Evolutionary conservation across 2,329 filamentous ascomycete species (phyloP), one percentile per base, ranked within the genome.

Genomic region (Fusarium tuaranense): DNA sequence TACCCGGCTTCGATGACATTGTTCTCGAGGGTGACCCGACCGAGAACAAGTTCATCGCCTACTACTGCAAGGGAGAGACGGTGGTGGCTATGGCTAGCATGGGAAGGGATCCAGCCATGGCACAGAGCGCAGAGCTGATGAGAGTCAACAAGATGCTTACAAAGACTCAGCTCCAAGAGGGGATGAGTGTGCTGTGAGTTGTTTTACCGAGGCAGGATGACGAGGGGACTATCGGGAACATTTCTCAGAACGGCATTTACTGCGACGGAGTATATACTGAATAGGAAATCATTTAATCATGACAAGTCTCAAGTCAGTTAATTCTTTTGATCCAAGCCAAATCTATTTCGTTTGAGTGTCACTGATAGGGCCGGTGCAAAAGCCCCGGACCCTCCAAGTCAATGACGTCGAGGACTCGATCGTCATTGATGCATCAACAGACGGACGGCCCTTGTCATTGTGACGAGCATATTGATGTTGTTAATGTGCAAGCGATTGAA

Each of bases 81-180:
- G 92, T 98, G 2, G 94, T 98, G 14, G 97, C 97, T 0, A 93
- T 98, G 78, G 95, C 95, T 0, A 96, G 91, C 68, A 98, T 98
- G 95, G 92, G 93, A 74, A 92, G 91, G 84, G 97, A 99, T 82
- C 97, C 97, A 0, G 90, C 94, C 66, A 95, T 98, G 93, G 85
- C 86, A 2, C 94, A 98, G 84, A 89, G 89, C 62, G 93, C 94
- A 2, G 94, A 97, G 86, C 85, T 98, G 84, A 97, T 98, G 94
- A 88, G 92, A 70, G 86, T 91, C 73, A 91, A 91, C 41, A 93
- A 91, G 83, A 98, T 98, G 95, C 92, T 94, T 1, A 88, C 86
- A 64, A 98, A 97, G 90, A 91, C 86, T 72, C 90, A 97, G 80
- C 84, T 98, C 58, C 83, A 92, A 80, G 88, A 87, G 61, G 93